Evolutionary conservation across 345 rosid genomes (phyloP).

Genomic region (Brassica nigra): DNA sequence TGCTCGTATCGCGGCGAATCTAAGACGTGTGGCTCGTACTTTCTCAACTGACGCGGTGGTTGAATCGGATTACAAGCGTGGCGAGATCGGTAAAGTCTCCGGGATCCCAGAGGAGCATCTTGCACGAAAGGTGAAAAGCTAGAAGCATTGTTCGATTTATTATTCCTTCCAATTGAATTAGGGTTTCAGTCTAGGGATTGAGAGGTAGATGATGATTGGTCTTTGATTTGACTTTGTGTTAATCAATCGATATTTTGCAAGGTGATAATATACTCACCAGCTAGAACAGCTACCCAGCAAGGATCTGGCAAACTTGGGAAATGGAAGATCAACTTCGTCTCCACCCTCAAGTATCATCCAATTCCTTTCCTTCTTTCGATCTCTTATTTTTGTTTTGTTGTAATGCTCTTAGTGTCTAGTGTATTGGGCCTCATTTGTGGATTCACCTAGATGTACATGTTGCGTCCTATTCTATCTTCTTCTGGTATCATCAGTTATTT

Average conservation of each 20-base stretch:
- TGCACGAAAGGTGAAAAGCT: constrained; percentile 54
- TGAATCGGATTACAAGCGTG: constrained; percentile 71
- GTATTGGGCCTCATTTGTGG: too few relatives aligned
- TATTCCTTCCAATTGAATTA: constrained; percentile 25
- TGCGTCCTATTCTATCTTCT: too few relatives aligned
- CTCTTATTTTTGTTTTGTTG: too few relatives aligned
- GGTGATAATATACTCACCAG: constrained; percentile 93
- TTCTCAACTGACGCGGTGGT: constrained; percentile 69
- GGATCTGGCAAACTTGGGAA: constrained; percentile 95
- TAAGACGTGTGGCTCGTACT: constrained; percentile 46
- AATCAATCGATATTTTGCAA: constrained; percentile 16
- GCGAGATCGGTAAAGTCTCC: constrained; percentile 88
- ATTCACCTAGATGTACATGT: too few relatives aligned
- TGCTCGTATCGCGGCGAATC: constrained; percentile 37
- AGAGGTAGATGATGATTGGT: background rate
- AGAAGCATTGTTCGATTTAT: background rate
- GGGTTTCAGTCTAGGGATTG: background rate
- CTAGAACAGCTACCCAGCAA: constrained; percentile 92
- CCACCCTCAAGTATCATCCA: constrained; percentile 66
- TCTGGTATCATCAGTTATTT: background rate
- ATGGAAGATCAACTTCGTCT: constrained; percentile 92
- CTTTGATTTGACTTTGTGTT: background rate
- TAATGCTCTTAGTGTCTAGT: too few relatives aligned
- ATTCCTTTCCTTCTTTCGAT: background rate
- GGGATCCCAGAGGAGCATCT: constrained; percentile 94